These are phyloP conservation scores for Malus sylvestris DNA, from an alignment of 306 rosid species.

Conservation along the genomic window DNA sequence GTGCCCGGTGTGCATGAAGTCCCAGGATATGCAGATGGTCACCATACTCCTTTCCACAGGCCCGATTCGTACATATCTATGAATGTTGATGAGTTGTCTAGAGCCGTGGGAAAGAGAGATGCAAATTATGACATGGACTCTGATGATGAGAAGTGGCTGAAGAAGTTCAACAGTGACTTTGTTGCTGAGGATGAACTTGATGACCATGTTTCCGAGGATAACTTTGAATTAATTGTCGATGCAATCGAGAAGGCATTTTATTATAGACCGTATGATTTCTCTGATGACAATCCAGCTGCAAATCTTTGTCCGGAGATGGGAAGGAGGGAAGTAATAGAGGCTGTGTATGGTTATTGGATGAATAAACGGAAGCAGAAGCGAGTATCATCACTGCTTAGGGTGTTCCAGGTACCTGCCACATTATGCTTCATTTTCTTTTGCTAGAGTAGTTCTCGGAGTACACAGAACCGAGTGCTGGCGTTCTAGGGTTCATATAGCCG, in stretches of 20 bases:
- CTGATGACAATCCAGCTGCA: constrained; percentile 36
- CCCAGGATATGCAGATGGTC: constrained; percentile 33
- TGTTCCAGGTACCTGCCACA: constrained; percentile 56
- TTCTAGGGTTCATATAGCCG: too few species aligned
- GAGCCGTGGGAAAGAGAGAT: constrained; percentile 44
- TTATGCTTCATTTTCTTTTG: not conserved
- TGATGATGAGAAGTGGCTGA: constrained; percentile 74
- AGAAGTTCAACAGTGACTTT: constrained; percentile 33
- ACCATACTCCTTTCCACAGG: constrained; percentile 26
- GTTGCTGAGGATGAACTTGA: constrained; percentile 10
- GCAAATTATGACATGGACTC: constrained; percentile 79
- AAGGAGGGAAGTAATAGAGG: constrained; percentile 36
- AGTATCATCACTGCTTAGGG: constrained; percentile 35
- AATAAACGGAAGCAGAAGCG: constrained; percentile 56
- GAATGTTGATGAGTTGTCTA: constrained; percentile 48
- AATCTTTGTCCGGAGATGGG: constrained; percentile 40
- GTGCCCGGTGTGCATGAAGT: constrained; percentile 64
- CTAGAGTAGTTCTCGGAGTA: too few species aligned
- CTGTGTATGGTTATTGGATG: constrained; percentile 54
- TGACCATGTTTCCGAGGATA: constrained; percentile 42
- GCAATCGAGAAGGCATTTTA: constrained; percentile 58
- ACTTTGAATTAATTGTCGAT: constrained; percentile 62
- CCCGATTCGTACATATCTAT: constrained; percentile 49
- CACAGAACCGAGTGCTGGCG: too few species aligned
- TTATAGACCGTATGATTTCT: constrained; percentile 34